Evolutionary conservation across 2,329 filamentous ascomycete genomes (phyloP).

Genomic region (Alternaria burnsii): DNA sequence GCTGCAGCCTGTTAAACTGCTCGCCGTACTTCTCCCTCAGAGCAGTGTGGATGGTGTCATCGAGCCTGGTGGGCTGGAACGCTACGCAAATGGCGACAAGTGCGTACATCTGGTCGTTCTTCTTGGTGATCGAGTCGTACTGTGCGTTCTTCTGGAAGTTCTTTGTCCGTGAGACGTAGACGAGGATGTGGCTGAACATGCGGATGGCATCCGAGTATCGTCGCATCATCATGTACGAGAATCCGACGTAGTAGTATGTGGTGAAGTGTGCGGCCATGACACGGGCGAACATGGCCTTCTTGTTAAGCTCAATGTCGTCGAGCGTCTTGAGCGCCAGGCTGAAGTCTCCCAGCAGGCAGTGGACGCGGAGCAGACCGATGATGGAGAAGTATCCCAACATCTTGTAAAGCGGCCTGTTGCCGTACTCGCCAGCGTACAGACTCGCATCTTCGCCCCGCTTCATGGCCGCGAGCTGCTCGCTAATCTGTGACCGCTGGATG

Average conservation of each 20-base stretch:
- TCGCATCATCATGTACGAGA: slow-evolving; percentile 99
- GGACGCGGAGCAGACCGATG: slow-evolving; percentile 93
- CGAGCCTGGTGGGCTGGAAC: slow-evolving; percentile 94
- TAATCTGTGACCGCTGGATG: slow-evolving; percentile 97
- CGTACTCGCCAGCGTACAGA: slow-evolving; percentile 92
- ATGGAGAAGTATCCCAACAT: slow-evolving; percentile 99
- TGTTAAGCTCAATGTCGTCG: slow-evolving; percentile 99
- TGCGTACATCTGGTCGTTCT: slow-evolving; percentile 99
- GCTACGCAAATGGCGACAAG: slow-evolving; percentile 98
- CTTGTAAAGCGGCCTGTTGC: slow-evolving; percentile 90
- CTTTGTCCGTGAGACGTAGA: slow-evolving; percentile 98
- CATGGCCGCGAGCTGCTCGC: slow-evolving; percentile 93
- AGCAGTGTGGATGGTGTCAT: slow-evolving; percentile 98
- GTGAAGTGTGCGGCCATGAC: slow-evolving; percentile 99
- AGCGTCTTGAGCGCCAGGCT: slow-evolving; percentile 98
- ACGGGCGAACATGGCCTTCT: slow-evolving; percentile 99
- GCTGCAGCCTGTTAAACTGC: slow-evolving; percentile 95
- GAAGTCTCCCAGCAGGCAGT: slow-evolving; percentile 97
- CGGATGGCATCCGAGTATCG: slow-evolving; percentile 98
- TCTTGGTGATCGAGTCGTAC: slow-evolving; percentile 99
- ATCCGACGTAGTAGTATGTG: slow-evolving; percentile 99
- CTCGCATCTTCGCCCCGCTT: slow-evolving; percentile 92
- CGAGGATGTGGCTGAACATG: slow-evolving; percentile 99
- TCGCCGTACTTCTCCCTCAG: slow-evolving; percentile 99
- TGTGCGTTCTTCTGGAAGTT: slow-evolving; percentile 99